Percentiles rank a stretch among this genome's conserved stretches.
Conservation (phyloP, 2,329 filamentous ascomycete genomes). For the Hypomyces perniciosus region DNA sequence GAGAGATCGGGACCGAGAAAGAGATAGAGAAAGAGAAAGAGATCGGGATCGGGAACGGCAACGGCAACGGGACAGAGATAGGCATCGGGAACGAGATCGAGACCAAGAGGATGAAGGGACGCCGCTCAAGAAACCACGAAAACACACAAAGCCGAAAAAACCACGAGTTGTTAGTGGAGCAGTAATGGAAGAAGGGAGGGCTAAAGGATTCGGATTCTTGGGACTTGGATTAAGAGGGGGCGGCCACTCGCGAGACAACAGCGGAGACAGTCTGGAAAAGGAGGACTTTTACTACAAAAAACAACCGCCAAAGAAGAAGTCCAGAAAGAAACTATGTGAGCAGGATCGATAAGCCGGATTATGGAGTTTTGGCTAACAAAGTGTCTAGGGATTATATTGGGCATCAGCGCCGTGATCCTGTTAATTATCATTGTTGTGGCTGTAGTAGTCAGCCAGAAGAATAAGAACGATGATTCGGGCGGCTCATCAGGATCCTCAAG, state of each 20-base stretch:
- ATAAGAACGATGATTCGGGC: constrained; percentile 16
- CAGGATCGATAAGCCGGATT: constrained; percentile 10
- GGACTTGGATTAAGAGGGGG: constrained; percentile 32
- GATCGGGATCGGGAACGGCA: constrained; percentile 20
- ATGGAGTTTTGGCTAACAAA: constrained; percentile 16
- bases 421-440: constrained; percentile 64
- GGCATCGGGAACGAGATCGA: constrained; percentile 16
- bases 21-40: constrained; percentile 10
- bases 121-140: constrained; percentile 22
- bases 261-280: constrained; percentile 43
- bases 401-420: constrained; percentile 47
- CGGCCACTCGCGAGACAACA: constrained; percentile 34
- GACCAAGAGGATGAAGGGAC: constrained; percentile 3
- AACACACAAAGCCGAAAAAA: constrained; percentile 39
- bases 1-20: constrained; percentile 9
- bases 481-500: constrained; percentile 26
- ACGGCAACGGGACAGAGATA: constrained; percentile 16
- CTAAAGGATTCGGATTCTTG: constrained; percentile 26
- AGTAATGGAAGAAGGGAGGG: constrained; percentile 60
- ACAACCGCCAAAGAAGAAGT: constrained; percentile 37
- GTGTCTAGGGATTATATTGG: constrained; percentile 49
- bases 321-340: constrained; percentile 57
- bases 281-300: constrained; percentile 34
- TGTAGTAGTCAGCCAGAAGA: constrained; percentile 58
- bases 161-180: constrained; percentile 64